These are phyloP conservation scores for Candolleomyces eurysporus DNA, from an alignment of 768 basidiomycete genomes.

Conservation along the genomic window DNA sequence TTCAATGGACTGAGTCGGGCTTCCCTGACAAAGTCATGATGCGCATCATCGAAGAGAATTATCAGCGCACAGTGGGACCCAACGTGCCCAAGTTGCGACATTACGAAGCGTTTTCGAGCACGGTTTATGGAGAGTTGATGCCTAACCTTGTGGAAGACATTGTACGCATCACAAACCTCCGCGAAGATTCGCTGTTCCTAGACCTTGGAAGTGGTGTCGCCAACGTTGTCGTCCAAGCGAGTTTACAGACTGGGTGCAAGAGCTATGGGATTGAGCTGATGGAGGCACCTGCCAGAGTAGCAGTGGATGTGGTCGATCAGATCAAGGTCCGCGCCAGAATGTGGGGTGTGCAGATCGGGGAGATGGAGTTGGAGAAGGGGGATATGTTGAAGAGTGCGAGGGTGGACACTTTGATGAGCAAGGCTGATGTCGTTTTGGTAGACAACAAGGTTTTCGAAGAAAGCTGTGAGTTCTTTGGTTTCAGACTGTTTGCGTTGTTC, in stretches of 20 bases:
- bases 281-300: conserved; percentile 78
- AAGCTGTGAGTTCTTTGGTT: conserved; percentile 50
- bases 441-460: conserved; percentile 86
- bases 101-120: conserved; percentile 81
- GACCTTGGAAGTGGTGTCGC: conserved; percentile 88
- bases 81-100: conserved; percentile 76
- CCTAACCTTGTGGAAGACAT: conserved; percentile 78
- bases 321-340: conserved; percentile 76
- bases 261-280: conserved; percentile 81
- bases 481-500: not conserved
- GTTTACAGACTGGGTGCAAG: conserved; percentile 73
- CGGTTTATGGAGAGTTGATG: conserved; percentile 89
- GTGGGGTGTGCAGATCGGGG: conserved; percentile 84
- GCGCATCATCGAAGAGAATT: conserved; percentile 86
- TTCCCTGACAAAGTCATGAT: conserved; percentile 66
- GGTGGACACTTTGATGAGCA: conserved; percentile 65
- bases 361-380: conserved; percentile 78
- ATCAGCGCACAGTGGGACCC: conserved; percentile 91
- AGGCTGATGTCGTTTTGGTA: conserved; percentile 90
- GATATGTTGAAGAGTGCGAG: conserved; percentile 75
- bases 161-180: conserved; percentile 52
- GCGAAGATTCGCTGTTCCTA: conserved; percentile 65
- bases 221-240: conserved; percentile 80
- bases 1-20: conserved; percentile 49
- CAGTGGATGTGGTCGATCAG: conserved; percentile 70